Evolutionary conservation across 2,329 filamentous ascomycete genomes (phyloP), one percentile per base, ranked within the genome.

Genomic region (Cladophialophora yegresii): DNA sequence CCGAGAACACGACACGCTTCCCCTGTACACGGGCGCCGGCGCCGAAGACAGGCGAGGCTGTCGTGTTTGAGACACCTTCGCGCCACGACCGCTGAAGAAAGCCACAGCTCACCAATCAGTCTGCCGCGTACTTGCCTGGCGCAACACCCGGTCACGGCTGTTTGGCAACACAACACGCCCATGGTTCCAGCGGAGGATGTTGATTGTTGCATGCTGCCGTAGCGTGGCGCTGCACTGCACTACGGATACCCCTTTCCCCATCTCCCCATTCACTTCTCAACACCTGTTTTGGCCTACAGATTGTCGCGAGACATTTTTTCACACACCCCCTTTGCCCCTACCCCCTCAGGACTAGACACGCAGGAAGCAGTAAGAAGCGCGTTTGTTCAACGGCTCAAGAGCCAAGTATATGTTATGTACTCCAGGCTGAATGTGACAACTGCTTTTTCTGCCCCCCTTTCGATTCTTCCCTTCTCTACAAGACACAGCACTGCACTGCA

Each of bases 1-100:
- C 40, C 13, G 43, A 26, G 23, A 16, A 51, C 53, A 16, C n/a
- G 28, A 54, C 45, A 28, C 40, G 20, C 9, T 16, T 13, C 54
- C 12, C 28, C 28, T 33, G 26, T n/a, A 10, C 23, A 40, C n/a
- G n/a, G 36, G 47, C 58, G 62, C 62, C n/a, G 58, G 58, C 62
- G 58, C 62, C 57, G 4, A 23, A 58, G 33, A 33, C 28, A 3
- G 51, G 28, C 3, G 62, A 65, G 53, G 58, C 56, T 47, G 49
- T 65, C n/a, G 61, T 65, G 40, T 65, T 53, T 54, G 47, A 61
- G 20, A 65, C 47, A 54, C 62, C 62, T 32, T 65, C 62, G 26
- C 57, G 57, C 13, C 28, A 56, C 12, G 51, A 23, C 12, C 62
- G 32, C 22, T 64, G 57, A 61, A 54, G 22, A 12, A 20, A 22